Evolutionary conservation across 2,329 filamentous ascomycete genomes (phyloP).

Genomic region (Ceratocystis diversiconidia): DNA sequence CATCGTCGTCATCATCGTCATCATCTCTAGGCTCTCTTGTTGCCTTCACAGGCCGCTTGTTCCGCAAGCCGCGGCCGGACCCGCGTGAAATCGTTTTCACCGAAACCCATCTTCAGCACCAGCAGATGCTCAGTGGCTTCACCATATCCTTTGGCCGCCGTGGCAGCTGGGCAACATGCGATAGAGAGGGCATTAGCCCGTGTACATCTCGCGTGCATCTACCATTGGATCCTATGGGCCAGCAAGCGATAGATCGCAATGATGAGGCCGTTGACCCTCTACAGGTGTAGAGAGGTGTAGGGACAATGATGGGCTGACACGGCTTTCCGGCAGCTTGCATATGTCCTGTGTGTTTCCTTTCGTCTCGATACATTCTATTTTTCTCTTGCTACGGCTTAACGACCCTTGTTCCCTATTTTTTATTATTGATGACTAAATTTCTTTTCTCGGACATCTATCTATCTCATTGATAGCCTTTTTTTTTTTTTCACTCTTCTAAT

Average conservation of each 20-base stretch:
- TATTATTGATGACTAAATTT: neutral
- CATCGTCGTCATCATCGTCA: constrained; percentile 3
- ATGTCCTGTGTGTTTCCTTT: neutral
- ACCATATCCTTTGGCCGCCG: constrained; percentile 33
- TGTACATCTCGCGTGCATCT: constrained; percentile 13
- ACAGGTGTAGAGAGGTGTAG: neutral
- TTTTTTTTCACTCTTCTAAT: neutral
- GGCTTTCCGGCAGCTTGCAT: neutral
- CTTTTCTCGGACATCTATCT: neutral
- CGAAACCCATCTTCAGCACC: constrained; percentile 32
- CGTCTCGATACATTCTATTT: neutral
- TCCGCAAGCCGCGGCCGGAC: constrained; percentile 22
- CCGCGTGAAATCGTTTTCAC: constrained; percentile 34
- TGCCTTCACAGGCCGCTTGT: constrained; percentile 6
- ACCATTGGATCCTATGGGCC: neutral
- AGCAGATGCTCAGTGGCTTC: constrained; percentile 34
- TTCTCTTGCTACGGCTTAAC: neutral
- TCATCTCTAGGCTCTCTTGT: constrained; percentile 10
- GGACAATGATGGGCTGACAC: neutral
- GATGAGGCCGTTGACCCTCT: neutral
- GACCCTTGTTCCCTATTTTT: neutral
- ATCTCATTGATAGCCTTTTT: neutral
- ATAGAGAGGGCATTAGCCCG: constrained; percentile 16
- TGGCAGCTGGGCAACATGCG: constrained; percentile 14
- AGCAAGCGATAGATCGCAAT: neutral